Evolutionary conservation across 768 basidiomycete genomes (phyloP).

Genomic region (Saitozyma podzolica): DNA sequence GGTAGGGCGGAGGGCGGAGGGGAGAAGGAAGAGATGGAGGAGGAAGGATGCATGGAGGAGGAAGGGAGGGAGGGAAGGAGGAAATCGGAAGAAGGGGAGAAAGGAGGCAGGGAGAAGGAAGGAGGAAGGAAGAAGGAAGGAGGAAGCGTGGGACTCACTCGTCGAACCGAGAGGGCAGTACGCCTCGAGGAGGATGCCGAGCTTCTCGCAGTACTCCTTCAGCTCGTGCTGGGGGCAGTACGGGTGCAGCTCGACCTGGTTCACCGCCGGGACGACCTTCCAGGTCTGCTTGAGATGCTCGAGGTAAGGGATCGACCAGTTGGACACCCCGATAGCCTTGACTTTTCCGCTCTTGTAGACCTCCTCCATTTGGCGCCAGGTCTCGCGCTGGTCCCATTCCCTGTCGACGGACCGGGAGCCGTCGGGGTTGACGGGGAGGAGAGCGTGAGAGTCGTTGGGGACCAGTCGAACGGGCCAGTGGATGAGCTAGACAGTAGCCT

Average conservation of each 20-base stretch:
- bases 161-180: constrained; percentile 59
- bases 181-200: constrained; percentile 65
- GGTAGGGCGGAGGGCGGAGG: too few relatives aligned
- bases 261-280: constrained; percentile 64
- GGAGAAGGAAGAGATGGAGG: too few relatives aligned
- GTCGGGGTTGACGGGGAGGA: constrained; percentile 25
- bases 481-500: constrained; percentile 22
- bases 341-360: constrained; percentile 49
- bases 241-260: constrained; percentile 69
- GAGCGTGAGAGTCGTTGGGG: constrained; percentile 15
- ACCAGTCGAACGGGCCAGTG: constrained; percentile 41
- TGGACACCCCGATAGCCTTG: constrained; percentile 64
- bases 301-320: constrained; percentile 64
- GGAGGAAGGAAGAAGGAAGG: too few relatives aligned
- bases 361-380: constrained; percentile 41
- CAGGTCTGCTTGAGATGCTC: constrained; percentile 68
- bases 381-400: constrained; percentile 27
- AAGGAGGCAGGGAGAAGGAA: too few relatives aligned
- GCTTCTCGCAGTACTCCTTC: constrained; percentile 58
- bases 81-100: too few relatives aligned
- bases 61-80: too few relatives aligned
- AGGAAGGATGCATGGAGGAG: too few relatives aligned
- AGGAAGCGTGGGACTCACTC: neutral
- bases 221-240: constrained; percentile 65
- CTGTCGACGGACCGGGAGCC: constrained; percentile 29